These are phyloP conservation scores for Curvularia eragrostidis DNA, from an alignment of 2,329 filamentous ascomycete species.

Conservation along the genomic window DNA sequence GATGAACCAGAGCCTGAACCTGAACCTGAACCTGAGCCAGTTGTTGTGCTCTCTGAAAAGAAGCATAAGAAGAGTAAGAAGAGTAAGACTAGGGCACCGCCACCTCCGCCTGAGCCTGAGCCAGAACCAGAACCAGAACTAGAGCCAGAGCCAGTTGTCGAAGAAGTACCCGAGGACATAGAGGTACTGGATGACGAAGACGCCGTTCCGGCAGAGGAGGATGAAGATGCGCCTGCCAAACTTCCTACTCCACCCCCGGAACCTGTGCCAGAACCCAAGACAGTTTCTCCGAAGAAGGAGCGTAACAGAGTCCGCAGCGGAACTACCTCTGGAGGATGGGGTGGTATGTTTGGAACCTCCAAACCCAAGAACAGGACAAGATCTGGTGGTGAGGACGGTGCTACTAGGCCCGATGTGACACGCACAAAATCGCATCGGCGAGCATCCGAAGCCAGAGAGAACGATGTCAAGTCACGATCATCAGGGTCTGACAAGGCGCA, in stretches of 20 bases:
- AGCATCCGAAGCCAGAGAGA: slow-evolving; percentile 58
- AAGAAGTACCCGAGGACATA: slow-evolving; percentile 30
- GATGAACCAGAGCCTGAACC: slow-evolving; percentile 40
- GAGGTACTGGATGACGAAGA: slow-evolving; percentile 30
- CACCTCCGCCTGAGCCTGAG: slow-evolving; percentile 32
- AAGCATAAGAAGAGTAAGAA: slow-evolving; percentile 39
- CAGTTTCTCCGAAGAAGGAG: slow-evolving; percentile 71
- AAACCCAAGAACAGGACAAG: slow-evolving; percentile 51
- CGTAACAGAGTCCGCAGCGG: slow-evolving; percentile 76
- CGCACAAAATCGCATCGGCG: slow-evolving; percentile 64
- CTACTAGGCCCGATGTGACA: slow-evolving; percentile 52
- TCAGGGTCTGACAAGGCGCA: slow-evolving; percentile 74
- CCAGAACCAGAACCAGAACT: slow-evolving; percentile 30
- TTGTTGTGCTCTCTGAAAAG: slow-evolving; percentile 29
- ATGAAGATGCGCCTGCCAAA: slow-evolving; percentile 37
- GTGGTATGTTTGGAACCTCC: slow-evolving; percentile 66
- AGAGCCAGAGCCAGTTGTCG: too few relatives aligned
- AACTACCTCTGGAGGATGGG: slow-evolving; percentile 70
- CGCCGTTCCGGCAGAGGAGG: slow-evolving; percentile 33
- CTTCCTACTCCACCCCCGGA: slow-evolving; percentile 60
- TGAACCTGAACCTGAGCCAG: slow-evolving; percentile 41
- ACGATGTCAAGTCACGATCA: slow-evolving; percentile 70
- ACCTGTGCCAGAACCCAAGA: slow-evolving; percentile 40
- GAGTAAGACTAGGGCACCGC: slow-evolving; percentile 34
- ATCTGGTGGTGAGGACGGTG: slow-evolving; percentile 41